A percentile compares a stretch with the other conserved stretches of the same genome.
Conservation (phyloP, 208 protist species). For the Wallacemonas rigidus region DNA sequence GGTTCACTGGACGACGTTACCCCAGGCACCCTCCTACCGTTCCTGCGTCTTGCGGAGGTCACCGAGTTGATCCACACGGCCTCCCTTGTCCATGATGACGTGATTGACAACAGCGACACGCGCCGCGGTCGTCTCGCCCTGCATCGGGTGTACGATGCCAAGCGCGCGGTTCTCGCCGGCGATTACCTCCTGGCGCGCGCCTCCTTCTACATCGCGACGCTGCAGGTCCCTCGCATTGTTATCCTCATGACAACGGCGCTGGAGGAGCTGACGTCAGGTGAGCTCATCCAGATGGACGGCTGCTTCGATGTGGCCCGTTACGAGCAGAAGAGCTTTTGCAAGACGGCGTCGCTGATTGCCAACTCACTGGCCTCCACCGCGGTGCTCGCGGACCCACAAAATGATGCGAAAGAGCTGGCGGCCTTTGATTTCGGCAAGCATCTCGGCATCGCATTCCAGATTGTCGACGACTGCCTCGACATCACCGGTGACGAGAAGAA, state of each 20-base stretch:
- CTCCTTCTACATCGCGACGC: slow-evolving; percentile 81
- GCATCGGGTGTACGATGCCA: slow-evolving; percentile 85
- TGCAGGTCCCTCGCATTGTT: slow-evolving; percentile 89
- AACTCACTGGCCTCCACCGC: slow-evolving; percentile 91
- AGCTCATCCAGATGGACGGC: slow-evolving; percentile 95
- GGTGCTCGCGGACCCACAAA: slow-evolving; percentile 73
- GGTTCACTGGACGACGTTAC: slow-evolving; percentile 65
- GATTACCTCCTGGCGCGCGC: slow-evolving; percentile 94
- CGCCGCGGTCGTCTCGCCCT: slow-evolving; percentile 86
- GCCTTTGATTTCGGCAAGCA: slow-evolving; percentile 90
- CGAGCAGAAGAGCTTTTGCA: slow-evolving; percentile 93
- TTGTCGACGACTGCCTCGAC: slow-evolving; percentile 96
- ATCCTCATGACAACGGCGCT: slow-evolving; percentile 91
- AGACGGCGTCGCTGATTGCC: slow-evolving; percentile 94
- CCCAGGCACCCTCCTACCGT: slow-evolving; percentile 59
- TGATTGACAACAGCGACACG: slow-evolving; percentile 93
- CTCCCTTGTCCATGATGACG: slow-evolving; percentile 96
- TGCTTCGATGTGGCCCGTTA: slow-evolving; percentile 80
- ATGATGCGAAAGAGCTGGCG: slow-evolving; percentile 43
- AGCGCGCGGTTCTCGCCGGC: slow-evolving; percentile 91
- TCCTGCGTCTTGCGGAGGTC: slow-evolving; percentile 91
- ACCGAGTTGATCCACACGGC: slow-evolving; percentile 97
- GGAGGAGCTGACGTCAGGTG: slow-evolving; percentile 92
- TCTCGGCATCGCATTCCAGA: slow-evolving; percentile 94
- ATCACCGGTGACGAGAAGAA: slow-evolving; percentile 78